Evolutionary conservation across 2,329 filamentous ascomycete genomes (phyloP).

Genomic region (Nectriaceae sp.): DNA sequence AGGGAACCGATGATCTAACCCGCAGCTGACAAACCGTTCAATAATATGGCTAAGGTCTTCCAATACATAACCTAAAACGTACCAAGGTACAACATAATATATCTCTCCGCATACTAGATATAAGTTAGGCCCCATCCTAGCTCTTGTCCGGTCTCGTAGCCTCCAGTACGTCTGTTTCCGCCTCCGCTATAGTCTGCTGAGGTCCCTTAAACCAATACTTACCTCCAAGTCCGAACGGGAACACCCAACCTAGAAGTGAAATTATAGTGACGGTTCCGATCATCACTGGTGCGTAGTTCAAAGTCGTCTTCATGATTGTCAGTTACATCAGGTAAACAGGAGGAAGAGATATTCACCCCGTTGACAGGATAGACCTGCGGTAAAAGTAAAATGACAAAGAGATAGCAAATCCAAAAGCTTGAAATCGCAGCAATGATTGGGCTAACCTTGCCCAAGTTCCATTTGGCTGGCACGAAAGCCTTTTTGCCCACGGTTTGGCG

Average conservation of each 20-base stretch:
- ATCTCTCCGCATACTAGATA: background rate
- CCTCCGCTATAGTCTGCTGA: background rate
- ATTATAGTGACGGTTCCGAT: slow-evolving; percentile 1
- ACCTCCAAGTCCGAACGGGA: slow-evolving; percentile 5
- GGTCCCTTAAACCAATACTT: slow-evolving; percentile 9
- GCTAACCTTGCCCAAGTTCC: slow-evolving; percentile 4
- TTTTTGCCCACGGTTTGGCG: slow-evolving; percentile 5
- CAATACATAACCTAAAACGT: background rate
- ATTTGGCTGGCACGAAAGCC: slow-evolving; percentile 3
- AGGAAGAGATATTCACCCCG: background rate
- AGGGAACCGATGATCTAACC: background rate
- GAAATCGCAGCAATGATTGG: background rate
- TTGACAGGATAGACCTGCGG: slow-evolving; percentile 9
- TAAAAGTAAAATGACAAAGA: slow-evolving; percentile 3
- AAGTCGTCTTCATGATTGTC: background rate
- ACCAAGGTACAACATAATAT: too few relatives aligned
- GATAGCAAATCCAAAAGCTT: slow-evolving; percentile 3
- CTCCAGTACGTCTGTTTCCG: background rate
- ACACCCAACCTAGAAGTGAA: slow-evolving; percentile 3
- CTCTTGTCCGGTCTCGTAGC: background rate
- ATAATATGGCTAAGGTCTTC: background rate
- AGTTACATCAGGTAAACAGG: background rate
- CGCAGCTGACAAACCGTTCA: background rate
- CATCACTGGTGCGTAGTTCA: slow-evolving; percentile 7
- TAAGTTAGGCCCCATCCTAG: background rate